Percentiles rank a stretch among this genome's conserved stretches.
phyloP scores from a whole-genome alignment of 371 early-diverging fungal genomes.

The Fennellomyces sp. region DNA sequence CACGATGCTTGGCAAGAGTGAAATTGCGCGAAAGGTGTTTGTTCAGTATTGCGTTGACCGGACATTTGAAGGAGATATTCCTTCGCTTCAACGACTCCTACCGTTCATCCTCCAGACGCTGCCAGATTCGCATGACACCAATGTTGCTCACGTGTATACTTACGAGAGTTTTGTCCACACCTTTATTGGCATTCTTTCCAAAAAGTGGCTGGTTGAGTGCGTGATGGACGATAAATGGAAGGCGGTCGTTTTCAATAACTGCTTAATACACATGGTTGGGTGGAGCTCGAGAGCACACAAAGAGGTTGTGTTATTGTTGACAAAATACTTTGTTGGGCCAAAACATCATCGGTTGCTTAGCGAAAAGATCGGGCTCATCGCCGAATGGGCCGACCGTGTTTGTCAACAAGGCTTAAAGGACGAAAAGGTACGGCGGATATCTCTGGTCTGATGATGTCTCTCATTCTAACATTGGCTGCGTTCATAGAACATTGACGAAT shows the following conservation, averaged over 20 bases:
- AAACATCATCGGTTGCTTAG: conserved; percentile 28
- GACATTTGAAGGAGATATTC: conserved; percentile 40
- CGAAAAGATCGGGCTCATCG: conserved; percentile 30
- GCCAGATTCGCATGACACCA: conserved; percentile 31
- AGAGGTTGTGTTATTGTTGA: conserved; percentile 41
- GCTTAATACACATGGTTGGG: conserved; percentile 43
- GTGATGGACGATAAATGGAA: conserved; percentile 44
- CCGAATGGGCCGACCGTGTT: conserved; percentile 35
- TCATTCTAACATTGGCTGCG: background rate
- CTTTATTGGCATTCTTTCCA: conserved; percentile 41
- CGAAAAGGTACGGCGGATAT: conserved; percentile 30
- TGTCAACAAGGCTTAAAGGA: conserved; percentile 26
- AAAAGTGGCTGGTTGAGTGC: conserved; percentile 44
- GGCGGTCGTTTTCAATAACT: conserved; percentile 43
- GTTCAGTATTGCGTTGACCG: conserved; percentile 56
- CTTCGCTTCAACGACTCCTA: conserved; percentile 39
- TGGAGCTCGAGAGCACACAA: conserved; percentile 47
- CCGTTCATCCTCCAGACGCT: conserved; percentile 45
- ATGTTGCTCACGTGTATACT: conserved; percentile 34
- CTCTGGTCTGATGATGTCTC: background rate
- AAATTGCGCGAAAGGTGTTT: conserved; percentile 59
- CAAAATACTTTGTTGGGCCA: conserved; percentile 37
- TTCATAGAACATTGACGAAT: conserved; percentile 17
- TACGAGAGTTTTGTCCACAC: conserved; percentile 57
- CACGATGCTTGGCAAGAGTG: conserved; percentile 32